Percentiles rank a stretch among this genome's conserved stretches.
Evolutionary conservation across 164 flowering plant genomes (phyloP).

Genomic region (grape (Vitis vinifera)): DNA sequence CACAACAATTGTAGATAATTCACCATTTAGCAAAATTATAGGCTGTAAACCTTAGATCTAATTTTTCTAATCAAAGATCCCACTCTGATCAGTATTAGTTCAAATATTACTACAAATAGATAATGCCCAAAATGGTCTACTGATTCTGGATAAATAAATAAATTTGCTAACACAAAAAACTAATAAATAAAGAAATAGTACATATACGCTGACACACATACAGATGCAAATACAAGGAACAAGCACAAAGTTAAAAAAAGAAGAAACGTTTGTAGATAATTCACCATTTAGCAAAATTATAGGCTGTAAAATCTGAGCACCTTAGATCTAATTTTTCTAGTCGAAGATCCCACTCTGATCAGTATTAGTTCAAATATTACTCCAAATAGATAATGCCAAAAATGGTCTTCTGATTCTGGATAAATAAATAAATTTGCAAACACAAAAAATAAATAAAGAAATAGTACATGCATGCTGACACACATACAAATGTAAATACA

Average conservation of each 20-base stretch:
- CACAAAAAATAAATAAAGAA: too few relatives aligned
- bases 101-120: neutral
- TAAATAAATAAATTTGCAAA: too few relatives aligned
- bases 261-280: neutral
- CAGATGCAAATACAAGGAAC: too few relatives aligned
- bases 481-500: too few relatives aligned
- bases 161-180: too few relatives aligned
- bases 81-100: neutral
- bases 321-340: neutral
- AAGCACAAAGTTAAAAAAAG: too few relatives aligned
- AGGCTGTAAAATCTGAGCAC: neutral
- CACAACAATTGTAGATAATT: neutral
- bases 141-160: too few relatives aligned
- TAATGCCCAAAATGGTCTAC: neutral
- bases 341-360: neutral
- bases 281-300: neutral
- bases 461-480: too few relatives aligned
- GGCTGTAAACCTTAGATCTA: neutral
- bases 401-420: too few relatives aligned
- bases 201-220: too few relatives aligned
- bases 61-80: neutral
- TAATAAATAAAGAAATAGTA: too few relatives aligned
- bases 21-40: neutral
- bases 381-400: neutral
- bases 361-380: neutral